Evolutionary conservation across 2,329 filamentous ascomycete species (phyloP).

Genomic region (Ophiosphaerella korrae): DNA sequence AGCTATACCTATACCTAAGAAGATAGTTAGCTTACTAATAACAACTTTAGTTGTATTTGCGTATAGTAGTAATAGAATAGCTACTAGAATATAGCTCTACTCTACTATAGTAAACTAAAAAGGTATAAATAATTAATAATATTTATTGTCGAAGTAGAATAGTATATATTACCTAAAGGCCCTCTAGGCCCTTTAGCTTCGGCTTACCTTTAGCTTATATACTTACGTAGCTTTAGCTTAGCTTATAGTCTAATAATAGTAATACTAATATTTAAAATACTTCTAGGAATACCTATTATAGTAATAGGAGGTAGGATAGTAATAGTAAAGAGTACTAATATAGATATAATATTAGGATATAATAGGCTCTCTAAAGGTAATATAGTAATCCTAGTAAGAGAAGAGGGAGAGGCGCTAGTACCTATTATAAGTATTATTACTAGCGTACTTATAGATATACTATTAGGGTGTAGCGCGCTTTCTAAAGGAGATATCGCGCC

Average conservation of each 20-base stretch:
- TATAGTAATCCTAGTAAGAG: not conserved
- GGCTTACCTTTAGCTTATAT: too few relatives aligned
- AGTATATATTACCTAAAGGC: too few relatives aligned
- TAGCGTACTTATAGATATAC: constrained; percentile 4
- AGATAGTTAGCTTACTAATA: not conserved
- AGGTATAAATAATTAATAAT: too few relatives aligned
- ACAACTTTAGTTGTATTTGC: not conserved
- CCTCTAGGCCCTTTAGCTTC: too few relatives aligned
- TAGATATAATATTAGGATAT: constrained; percentile 15
- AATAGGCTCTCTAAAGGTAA: constrained; percentile 6
- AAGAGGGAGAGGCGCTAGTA: not conserved
- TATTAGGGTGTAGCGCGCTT: constrained; percentile 14
- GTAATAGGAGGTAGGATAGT: not conserved
- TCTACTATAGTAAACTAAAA: too few relatives aligned
- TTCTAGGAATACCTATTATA: not conserved
- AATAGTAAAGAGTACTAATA: not conserved
- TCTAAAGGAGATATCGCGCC: constrained; percentile 1
- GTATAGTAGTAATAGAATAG: constrained; percentile 1
- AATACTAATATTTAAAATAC: not conserved
- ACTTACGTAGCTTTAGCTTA: too few relatives aligned
- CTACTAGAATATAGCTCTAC: too few relatives aligned
- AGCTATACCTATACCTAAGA: not conserved
- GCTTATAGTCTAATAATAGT: too few relatives aligned
- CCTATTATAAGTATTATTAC: not conserved
- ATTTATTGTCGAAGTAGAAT: too few relatives aligned